Evolutionary conservation across 768 basidiomycete species (phyloP).

Genomic region (Tricholoma bakamatsutake): DNA sequence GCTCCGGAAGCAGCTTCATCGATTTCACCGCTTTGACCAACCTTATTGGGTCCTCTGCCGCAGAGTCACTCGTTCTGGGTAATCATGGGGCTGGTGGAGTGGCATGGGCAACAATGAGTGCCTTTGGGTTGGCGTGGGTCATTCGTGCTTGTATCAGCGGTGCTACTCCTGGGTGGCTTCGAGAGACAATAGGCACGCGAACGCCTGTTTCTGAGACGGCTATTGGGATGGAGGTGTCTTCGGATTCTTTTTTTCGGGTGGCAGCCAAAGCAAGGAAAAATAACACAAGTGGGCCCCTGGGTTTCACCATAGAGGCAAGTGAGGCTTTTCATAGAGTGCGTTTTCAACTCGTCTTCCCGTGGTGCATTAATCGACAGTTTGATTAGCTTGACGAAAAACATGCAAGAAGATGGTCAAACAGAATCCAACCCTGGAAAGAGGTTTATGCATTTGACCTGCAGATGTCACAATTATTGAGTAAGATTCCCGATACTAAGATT

Average conservation of each 20-base stretch:
- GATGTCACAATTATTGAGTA: not conserved
- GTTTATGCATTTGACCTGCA: not conserved
- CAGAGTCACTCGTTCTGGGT: constrained; percentile 21
- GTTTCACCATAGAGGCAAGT: not conserved
- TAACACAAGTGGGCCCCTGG: not conserved
- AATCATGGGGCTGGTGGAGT: constrained; percentile 22
- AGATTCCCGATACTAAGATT: not conserved
- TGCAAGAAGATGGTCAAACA: not conserved
- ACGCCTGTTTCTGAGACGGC: constrained; percentile 6
- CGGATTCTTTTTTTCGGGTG: not conserved
- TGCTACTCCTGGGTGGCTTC: constrained; percentile 21
- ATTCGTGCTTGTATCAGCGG: constrained; percentile 20
- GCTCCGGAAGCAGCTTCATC: not conserved
- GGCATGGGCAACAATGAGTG: constrained; percentile 24
- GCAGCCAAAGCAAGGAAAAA: not conserved
- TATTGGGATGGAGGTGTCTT: not conserved
- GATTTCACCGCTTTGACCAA: constrained; percentile 9
- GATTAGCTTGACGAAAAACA: not conserved
- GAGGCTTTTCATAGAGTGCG: not conserved
- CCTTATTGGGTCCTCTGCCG: constrained; percentile 20
- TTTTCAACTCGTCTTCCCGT: not conserved
- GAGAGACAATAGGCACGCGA: constrained; percentile 22
- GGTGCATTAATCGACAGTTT: not conserved
- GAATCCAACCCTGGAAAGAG: not conserved
- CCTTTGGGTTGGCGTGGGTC: constrained; percentile 21